Evolutionary conservation across 495 filamentous ascomycete genomes (phyloP), one percentile per base, ranked within the genome.

Genomic region (Rostrohypoxylon terebratum): DNA sequence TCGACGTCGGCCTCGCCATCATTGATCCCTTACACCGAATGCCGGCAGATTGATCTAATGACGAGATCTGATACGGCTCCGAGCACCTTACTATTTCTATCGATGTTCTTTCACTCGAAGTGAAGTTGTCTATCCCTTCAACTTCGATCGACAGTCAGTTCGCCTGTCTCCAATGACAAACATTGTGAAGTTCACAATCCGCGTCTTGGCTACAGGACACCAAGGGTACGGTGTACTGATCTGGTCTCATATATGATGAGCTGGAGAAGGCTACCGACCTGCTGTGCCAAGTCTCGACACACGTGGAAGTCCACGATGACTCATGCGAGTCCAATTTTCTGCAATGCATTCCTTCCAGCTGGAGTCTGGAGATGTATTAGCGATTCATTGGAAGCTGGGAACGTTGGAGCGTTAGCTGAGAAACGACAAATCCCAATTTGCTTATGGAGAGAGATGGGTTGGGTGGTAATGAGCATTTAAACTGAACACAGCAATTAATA

Each of bases 301-400:
- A 18, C 51, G 59, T 69, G 59, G 31, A 59, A 51, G 31, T 59
- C 53, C 38, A 50, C 44, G n/a, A 59, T 42, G 59, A 40, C 18
- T 13, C 28, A 36, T 50, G 14, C 28, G 20, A 25, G 20, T 55
- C 2, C 33, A 10, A 58, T n/a, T 36, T 18, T 6, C 59, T 63
- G 51, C 33, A 63, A 63, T 54, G 28, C 69, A 68, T 72, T 67
- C 59, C 53, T 63, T 68, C 58, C 0, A 45, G 18, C 23, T 50
- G 3, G 53, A 54, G 36, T 13, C 23, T 50, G 3, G 44, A 59
- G 3, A n/a, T 45, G 8, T 65, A 21, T 21, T 13, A 11, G 48
- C 14, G 28, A 53, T 9, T 25, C 10, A 7, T 4, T 4, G 11
- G 38, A 14, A 42, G 11, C 34, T 38, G 11, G 34, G 34, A 38